A percentile compares a stretch with the other conserved stretches of the same genome.
These are phyloP conservation scores for Arthrobotrys conoides DNA, from an alignment of 2,329 filamentous ascomycete species.

Conservation along the genomic window DNA sequence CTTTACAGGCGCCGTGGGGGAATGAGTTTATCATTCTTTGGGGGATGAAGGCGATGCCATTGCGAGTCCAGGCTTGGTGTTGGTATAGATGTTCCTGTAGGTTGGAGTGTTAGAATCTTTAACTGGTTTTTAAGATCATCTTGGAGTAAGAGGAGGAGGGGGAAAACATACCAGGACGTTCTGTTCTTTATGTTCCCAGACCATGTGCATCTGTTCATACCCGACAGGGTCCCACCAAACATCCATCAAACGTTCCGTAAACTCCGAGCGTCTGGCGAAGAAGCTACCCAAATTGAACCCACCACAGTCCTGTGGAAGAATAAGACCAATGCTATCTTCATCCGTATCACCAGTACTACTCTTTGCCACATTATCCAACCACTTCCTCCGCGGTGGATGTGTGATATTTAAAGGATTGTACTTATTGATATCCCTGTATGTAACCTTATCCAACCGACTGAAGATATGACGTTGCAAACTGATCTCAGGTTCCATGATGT, in stretches of 20 bases:
- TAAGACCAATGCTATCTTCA: conserved; percentile 83
- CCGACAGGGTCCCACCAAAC: conserved; percentile 98
- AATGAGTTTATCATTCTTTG: conserved; percentile 96
- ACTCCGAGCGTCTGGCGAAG: conserved; percentile 85
- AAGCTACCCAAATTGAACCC: conserved; percentile 98
- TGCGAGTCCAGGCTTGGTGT: conserved; percentile 91
- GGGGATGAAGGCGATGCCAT: conserved; percentile 87
- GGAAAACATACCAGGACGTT: conserved; percentile 75
- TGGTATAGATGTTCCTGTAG: conserved; percentile 83
- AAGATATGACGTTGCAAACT: conserved; percentile 94
- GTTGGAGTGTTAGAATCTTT: conserved; percentile 12
- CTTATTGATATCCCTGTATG: conserved; percentile 94
- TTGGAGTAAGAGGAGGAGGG: not conserved
- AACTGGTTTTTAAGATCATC: not conserved
- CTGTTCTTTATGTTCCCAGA: conserved; percentile 99
- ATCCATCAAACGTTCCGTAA: conserved; percentile 92
- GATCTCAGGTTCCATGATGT: conserved; percentile 95
- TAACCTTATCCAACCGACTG: conserved; percentile 78
- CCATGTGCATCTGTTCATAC: conserved; percentile 98
- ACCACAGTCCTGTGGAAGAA: conserved; percentile 92
- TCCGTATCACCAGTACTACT: conserved; percentile 84
- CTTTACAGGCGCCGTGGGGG: conserved; percentile 87
- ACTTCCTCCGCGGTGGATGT: conserved; percentile 75
- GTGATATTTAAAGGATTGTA: conserved; percentile 96
- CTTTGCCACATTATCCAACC: conserved; percentile 81